Base-by-base conservation (phyloP, 495 filamentous ascomycete genomes). In the Rhypophila decipiens region DNA sequence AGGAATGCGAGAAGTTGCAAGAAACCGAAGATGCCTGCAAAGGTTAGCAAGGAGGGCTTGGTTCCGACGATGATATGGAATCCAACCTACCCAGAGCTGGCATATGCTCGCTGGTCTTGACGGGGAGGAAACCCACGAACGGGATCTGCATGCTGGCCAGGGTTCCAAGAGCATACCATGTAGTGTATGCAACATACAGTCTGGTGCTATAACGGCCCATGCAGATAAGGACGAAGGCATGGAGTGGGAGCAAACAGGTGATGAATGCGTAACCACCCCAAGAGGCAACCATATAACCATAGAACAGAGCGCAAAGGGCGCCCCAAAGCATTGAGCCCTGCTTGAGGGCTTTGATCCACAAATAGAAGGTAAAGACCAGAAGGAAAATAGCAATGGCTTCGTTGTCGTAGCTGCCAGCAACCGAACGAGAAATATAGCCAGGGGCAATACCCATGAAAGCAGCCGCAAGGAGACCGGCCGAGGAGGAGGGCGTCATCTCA, bases 211-310 rank as follows among this genome's bases (percentile, higher is more conserved):
- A 99, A 41, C 94, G 77, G 37, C 94, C 94, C 94, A 99, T 99
- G 70, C 83, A 88, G 53, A 97, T 81, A 48, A 99, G 77, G 23
- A 97, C 90, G 61, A 99, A 95, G 13, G 88, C 83, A 66, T 99
- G 94, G 40, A 99, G 82, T 31, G 94, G 94, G 35, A 99, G 84
- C 65, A 99, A 72, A 61, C 96, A 97, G 51, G 94, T 99, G 60
- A 99, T 99, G 78, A 99, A 99, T 52, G 96, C 94, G 67, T 99
- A 99, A 63, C 94, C 94, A 74, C 94, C 94, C 94, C 94, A 99
- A 27, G 94, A 93, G 44, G 90, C 90, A 33, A 99, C 94, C 94
- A 99, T 99, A 77, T 99, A 99, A 48, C 94, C 94, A 66, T 99
- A 99, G 72, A 95, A 99, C 49, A 99, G 71, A 29, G 94, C 94